Percentiles rank a stretch among this genome's conserved stretches.
These are phyloP conservation scores for Silene uniflora DNA, from an alignment of 148 eudicot genomes.

Conservation along the genomic window DNA sequence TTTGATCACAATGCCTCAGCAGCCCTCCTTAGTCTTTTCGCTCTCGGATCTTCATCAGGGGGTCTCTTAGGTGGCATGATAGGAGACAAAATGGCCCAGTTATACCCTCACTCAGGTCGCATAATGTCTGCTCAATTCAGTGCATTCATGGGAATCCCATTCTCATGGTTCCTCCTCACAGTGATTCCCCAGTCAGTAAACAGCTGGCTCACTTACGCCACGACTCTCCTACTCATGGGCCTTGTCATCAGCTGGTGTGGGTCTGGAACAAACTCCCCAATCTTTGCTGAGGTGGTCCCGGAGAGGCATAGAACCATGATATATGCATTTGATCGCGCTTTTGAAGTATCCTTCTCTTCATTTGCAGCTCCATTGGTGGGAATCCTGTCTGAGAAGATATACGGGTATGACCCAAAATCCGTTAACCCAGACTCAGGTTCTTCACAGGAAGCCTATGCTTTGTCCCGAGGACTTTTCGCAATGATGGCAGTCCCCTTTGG, in stretches of 20 bases:
- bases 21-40: conserved; percentile 72
- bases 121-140: conserved; percentile 89
- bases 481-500: conserved; percentile 98
- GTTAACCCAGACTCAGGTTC: conserved; percentile 58
- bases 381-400: conserved; percentile 79
- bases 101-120: conserved; percentile 71
- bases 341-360: conserved; percentile 84
- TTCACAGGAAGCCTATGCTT: conserved; percentile 62
- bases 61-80: conserved; percentile 73
- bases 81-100: conserved; percentile 56
- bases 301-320: conserved; percentile 85
- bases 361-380: conserved; percentile 96
- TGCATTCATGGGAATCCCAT: conserved; percentile 90
- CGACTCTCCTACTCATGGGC: conserved; percentile 82
- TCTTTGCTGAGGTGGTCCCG: conserved; percentile 94
- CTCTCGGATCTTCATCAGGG: conserved; percentile 69
- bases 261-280: conserved; percentile 80
- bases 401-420: conserved; percentile 71
- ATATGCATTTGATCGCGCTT: conserved; percentile 90
- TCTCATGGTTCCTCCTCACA: conserved; percentile 68
- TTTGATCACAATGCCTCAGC: conserved; percentile 78
- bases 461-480: conserved; percentile 75
- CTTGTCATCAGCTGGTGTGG: conserved; percentile 80
- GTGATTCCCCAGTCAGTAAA: conserved; percentile 59
- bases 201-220: conserved; percentile 50